phyloP scores from a whole-genome alignment of 164 flowering plant genomes.

The Vitis riparia region DNA sequence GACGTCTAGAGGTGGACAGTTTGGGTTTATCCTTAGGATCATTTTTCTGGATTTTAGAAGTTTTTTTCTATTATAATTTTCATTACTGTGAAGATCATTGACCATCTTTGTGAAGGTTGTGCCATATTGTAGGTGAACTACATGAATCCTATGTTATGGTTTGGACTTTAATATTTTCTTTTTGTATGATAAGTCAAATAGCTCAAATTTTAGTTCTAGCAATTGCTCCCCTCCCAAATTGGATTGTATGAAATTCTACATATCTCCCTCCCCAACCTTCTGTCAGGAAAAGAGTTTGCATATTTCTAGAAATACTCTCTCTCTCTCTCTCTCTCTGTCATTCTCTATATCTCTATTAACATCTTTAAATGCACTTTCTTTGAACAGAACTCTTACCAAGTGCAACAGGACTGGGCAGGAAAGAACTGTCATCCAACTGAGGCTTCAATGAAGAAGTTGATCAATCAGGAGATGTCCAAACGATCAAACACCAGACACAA shows the following conservation, averaged over 20 bases:
- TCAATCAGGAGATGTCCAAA: slow-evolving; percentile 64
- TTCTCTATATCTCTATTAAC: too few species aligned
- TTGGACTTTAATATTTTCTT: not conserved
- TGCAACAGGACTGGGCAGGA: slow-evolving; percentile 39
- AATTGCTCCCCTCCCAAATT: too few species aligned
- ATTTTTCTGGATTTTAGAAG: too few species aligned
- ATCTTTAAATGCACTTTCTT: not conserved
- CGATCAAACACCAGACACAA: slow-evolving; percentile 42
- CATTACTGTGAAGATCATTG: not conserved
- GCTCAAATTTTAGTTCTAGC: too few species aligned
- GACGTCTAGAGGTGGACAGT: not conserved
- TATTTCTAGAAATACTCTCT: not conserved
- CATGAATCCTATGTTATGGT: not conserved
- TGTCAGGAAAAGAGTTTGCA: not conserved
- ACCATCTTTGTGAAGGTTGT: not conserved
- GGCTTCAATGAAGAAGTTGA: slow-evolving; percentile 73
- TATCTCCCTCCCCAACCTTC: not conserved
- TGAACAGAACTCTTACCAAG: slow-evolving; percentile 45
- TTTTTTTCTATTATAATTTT: not conserved
- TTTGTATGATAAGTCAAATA: not conserved
- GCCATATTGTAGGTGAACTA: not conserved
- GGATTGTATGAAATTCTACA: not conserved
- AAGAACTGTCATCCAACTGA: slow-evolving; percentile 39
- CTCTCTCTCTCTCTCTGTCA: not conserved
- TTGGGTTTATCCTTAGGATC: not conserved